A percentile compares a stretch with the other conserved stretches of the same genome.
Evolutionary conservation across 352 stramenopile genomes (phyloP).

Genomic region (Globisporangium solare): DNA sequence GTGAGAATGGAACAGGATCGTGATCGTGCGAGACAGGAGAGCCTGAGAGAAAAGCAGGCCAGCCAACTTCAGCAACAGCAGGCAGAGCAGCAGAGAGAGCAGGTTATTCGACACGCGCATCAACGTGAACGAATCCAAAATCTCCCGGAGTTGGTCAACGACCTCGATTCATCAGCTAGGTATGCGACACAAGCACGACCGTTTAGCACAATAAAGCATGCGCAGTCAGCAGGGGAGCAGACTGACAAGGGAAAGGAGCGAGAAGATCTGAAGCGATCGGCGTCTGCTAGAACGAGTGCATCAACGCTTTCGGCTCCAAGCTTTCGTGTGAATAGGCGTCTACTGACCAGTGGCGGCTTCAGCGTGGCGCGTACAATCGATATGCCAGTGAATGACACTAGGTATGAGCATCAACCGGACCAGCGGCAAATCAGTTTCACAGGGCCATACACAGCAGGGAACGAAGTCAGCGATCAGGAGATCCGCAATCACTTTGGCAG

Average conservation of each 20-base stretch:
- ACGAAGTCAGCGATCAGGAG: conserved; percentile 14
- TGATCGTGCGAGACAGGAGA: background rate
- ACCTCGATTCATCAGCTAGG: no score
- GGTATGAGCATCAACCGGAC: background rate
- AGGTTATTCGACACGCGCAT: background rate
- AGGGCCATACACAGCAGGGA: conserved; percentile 3
- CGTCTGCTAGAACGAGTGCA: background rate
- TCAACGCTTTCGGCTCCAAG: background rate
- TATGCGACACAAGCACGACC: no score
- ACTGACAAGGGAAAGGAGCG: conserved; percentile 6
- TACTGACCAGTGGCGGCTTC: conserved; percentile 1
- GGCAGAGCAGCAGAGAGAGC: background rate
- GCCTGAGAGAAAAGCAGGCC: background rate
- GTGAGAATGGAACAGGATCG: no score
- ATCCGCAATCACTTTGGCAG: conserved; percentile 11
- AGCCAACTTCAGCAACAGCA: conserved; percentile 4
- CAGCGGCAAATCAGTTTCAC: conserved; percentile 11
- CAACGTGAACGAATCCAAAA: conserved; percentile 1
- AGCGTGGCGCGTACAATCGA: background rate
- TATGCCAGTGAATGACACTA: conserved; percentile 1
- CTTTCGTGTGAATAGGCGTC: conserved; percentile 3
- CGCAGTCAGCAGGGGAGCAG: background rate
- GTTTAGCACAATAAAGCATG: no score
- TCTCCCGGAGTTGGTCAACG: background rate
- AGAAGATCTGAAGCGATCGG: background rate